phyloP scores from a whole-genome alignment of 495 filamentous ascomycete genomes.

The Penicillium canescens region DNA sequence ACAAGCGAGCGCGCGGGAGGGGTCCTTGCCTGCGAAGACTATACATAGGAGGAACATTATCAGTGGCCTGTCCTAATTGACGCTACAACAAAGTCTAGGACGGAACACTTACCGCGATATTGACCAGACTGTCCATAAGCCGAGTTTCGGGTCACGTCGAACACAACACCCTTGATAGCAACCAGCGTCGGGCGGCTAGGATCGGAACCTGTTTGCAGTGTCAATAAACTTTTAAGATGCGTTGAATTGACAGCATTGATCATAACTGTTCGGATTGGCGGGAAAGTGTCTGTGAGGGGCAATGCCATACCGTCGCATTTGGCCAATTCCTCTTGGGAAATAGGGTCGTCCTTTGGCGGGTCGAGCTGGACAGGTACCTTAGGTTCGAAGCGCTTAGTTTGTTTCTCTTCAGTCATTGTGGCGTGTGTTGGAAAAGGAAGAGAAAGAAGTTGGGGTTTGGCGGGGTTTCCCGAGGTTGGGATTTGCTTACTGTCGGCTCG shows the following conservation, averaged over 20 bases:
- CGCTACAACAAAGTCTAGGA: not conserved
- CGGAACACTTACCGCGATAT: slow-evolving; percentile 69
- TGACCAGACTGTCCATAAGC: slow-evolving; percentile 80
- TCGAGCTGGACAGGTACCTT: slow-evolving; percentile 79
- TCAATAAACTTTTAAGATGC: not conserved
- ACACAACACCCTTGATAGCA: slow-evolving; percentile 94
- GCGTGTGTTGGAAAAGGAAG: slow-evolving; percentile 2
- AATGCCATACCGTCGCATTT: slow-evolving; percentile 71
- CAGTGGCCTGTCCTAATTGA: not conserved
- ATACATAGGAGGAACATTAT: slow-evolving; percentile 8
- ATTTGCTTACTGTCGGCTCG: slow-evolving; percentile 1
- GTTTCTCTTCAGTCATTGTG: slow-evolving; percentile 37
- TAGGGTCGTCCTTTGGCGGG: slow-evolving; percentile 86
- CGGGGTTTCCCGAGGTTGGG: not conserved
- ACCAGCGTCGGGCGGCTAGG: slow-evolving; percentile 76
- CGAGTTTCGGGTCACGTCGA: slow-evolving; percentile 86
- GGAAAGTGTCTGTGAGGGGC: not conserved
- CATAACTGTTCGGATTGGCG: not conserved
- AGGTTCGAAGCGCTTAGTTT: slow-evolving; percentile 72
- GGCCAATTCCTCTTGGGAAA: slow-evolving; percentile 70
- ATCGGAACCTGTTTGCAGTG: slow-evolving; percentile 48
- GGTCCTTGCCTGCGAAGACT: slow-evolving; percentile 97
- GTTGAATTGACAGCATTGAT: not conserved
- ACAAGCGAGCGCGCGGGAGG: slow-evolving; percentile 81
- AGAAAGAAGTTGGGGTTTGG: slow-evolving; percentile 6